Conservation (phyloP, 2,329 filamentous ascomycete genomes). For the Tolypocladium sp. region DNA sequence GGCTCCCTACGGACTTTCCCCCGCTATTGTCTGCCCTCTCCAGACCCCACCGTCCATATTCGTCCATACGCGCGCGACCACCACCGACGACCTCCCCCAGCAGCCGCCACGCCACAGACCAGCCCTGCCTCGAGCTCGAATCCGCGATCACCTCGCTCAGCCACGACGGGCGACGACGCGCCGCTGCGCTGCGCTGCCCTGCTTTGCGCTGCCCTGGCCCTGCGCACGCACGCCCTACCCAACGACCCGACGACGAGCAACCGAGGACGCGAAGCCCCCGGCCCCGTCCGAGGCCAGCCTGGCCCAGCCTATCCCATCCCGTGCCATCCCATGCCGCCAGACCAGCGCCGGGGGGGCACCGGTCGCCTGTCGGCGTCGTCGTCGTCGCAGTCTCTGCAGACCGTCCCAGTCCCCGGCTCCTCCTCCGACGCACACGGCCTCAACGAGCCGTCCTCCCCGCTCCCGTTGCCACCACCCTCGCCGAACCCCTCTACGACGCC, state of each 20-base stretch:
- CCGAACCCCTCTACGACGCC: constrained; percentile 11
- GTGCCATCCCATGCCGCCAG: constrained; percentile 15
- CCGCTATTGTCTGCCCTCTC: background rate
- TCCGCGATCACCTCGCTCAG: background rate
- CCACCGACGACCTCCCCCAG: background rate
- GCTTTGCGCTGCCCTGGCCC: background rate
- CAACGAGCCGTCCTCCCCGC: constrained; percentile 10
- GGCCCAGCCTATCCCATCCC: constrained; percentile 1
- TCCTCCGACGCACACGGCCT: constrained; percentile 12
- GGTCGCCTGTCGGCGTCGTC: constrained; percentile 12
- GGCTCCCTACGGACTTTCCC: background rate
- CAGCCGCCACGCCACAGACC: background rate
- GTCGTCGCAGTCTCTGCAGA: constrained; percentile 8
- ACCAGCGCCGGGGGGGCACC: constrained; percentile 7
- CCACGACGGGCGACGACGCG: background rate
- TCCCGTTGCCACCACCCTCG: constrained; percentile 21
- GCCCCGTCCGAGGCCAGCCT: background rate
- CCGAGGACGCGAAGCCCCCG: background rate
- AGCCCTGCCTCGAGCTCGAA: background rate
- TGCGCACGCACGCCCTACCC: background rate
- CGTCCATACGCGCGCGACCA: background rate
- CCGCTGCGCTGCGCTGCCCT: background rate
- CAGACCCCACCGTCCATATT: background rate
- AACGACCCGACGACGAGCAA: background rate
- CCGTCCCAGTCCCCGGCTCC: constrained; percentile 17